Conservation (phyloP, 108 stramenopile species). For the Cyclostephanos tholiformis region DNA sequence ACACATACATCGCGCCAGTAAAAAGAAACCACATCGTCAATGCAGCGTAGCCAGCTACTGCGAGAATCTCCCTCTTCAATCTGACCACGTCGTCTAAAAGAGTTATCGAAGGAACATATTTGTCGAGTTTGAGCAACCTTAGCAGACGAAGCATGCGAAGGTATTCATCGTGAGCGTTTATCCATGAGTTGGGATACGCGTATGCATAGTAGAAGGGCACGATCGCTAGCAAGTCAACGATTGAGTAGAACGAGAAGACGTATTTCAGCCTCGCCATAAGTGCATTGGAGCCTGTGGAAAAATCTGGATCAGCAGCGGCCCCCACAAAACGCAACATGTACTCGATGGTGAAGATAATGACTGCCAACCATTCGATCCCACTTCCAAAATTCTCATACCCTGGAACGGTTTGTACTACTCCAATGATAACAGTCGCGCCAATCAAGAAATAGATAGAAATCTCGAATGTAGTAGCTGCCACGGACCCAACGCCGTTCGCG, state of each 20-base stretch:
- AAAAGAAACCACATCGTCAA: conserved; percentile 84
- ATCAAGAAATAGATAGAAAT: conserved; percentile 72
- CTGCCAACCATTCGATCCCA: conserved; percentile 72
- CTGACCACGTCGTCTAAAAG: conserved; percentile 90
- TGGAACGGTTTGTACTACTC: conserved; percentile 69
- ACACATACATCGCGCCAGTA: conserved; percentile 74
- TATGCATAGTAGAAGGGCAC: conserved; percentile 84
- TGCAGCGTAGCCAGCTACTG: conserved; percentile 75
- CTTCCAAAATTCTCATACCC: conserved; percentile 66
- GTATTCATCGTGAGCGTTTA: conserved; percentile 88
- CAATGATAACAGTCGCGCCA: conserved; percentile 62
- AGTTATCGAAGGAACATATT: conserved; percentile 86
- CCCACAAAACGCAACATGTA: conserved; percentile 82
- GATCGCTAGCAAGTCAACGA: conserved; percentile 86
- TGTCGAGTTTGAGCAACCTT: conserved; percentile 88
- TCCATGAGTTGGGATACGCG: conserved; percentile 57
- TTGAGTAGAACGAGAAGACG: conserved; percentile 82
- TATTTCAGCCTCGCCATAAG: conserved; percentile 61
- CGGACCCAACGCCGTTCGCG: conserved; percentile 72
- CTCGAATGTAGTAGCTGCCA: conserved; percentile 59
- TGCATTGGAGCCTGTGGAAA: conserved; percentile 41
- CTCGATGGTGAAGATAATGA: conserved; percentile 88
- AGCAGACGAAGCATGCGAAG: conserved; percentile 85
- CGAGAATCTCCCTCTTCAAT: conserved; percentile 66
- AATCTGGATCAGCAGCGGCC: conserved; percentile 72